Evolutionary conservation across 495 filamentous ascomycete species (phyloP).

Genomic region (Aspergillus funiculosus): DNA sequence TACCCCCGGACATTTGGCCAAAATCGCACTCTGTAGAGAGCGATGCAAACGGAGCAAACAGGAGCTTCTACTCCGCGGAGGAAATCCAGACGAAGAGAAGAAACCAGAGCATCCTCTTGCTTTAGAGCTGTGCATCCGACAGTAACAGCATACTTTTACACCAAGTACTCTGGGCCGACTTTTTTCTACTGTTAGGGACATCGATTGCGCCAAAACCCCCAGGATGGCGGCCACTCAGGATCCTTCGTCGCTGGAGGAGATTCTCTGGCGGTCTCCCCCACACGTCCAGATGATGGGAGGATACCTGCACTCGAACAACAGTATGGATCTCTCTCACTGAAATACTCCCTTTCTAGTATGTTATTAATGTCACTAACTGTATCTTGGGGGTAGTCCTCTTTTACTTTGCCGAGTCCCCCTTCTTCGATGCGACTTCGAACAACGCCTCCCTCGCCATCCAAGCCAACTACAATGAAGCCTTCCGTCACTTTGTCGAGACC

Average conservation of each 20-base stretch:
- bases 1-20: not conserved
- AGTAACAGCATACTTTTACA: too few relatives aligned
- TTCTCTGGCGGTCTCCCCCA: slow-evolving; percentile 62
- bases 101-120: too few relatives aligned
- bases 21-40: not conserved
- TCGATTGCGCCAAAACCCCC: not conserved
- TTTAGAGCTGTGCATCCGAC: too few relatives aligned
- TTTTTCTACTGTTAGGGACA: too few relatives aligned
- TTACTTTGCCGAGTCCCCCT: slow-evolving; percentile 86
- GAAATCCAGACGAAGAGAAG: not conserved
- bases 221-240: slow-evolving; percentile 45
- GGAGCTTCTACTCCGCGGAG: slow-evolving; percentile 1
- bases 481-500: slow-evolving; percentile 56
- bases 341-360: not conserved
- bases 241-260: slow-evolving; percentile 62
- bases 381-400: slow-evolving; percentile 55
- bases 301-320: slow-evolving; percentile 46
- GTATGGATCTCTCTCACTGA: slow-evolving; percentile 24
- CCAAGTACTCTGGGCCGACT: too few relatives aligned
- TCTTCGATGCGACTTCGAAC: slow-evolving; percentile 86
- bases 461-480: slow-evolving; percentile 65
- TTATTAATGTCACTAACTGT: slow-evolving; percentile 2
- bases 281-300: slow-evolving; percentile 56
- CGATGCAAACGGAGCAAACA: slow-evolving; percentile 14
- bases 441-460: slow-evolving; percentile 74